Percentiles rank a stretch among this genome's conserved stretches.
Conservation (phyloP, 441 rosid species). For the Erodium moschatum region DNA sequence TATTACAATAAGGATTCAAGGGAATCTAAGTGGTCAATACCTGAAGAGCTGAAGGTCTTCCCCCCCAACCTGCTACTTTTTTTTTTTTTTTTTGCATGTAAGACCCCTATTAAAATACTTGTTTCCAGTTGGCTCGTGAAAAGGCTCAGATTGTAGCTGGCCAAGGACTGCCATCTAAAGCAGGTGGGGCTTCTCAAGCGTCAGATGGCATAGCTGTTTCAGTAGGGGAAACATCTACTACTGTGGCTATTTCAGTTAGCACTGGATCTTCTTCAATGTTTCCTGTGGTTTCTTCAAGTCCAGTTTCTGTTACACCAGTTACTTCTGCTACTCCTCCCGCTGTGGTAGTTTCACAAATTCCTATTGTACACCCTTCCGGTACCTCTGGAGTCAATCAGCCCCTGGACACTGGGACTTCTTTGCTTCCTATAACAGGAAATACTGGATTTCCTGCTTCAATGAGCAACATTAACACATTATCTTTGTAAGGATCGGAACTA, state of each 20-base stretch:
- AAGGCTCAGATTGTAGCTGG: constrained; percentile 53
- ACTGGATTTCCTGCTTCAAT: constrained; percentile 10
- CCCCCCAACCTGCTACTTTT: constrained; percentile 17
- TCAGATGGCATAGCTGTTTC: constrained; percentile 35
- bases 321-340: constrained; percentile 43
- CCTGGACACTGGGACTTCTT: constrained; percentile 16
- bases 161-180: constrained; percentile 35
- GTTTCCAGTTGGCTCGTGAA: constrained; percentile 85
- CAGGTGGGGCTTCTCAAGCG: constrained; percentile 35
- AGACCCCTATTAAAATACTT: constrained; percentile 24
- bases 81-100: constrained; percentile 14
- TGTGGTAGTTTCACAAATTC: constrained; percentile 26
- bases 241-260: constrained; percentile 34
- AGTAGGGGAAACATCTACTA: constrained; percentile 30
- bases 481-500: constrained; percentile 15
- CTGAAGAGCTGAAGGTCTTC: constrained; percentile 83
- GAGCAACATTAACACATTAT: constrained; percentile 29
- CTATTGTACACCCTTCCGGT: constrained; percentile 37
- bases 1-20: constrained; percentile 88
- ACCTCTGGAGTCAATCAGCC: constrained; percentile 35
- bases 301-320: constrained; percentile 43
- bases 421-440: no score
- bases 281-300: constrained; percentile 48
- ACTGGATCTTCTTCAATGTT: constrained; percentile 34
- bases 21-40: constrained; percentile 91